phyloP scores from a whole-genome alignment of 208 protist species.

The Trypanosoma rangeli region DNA sequence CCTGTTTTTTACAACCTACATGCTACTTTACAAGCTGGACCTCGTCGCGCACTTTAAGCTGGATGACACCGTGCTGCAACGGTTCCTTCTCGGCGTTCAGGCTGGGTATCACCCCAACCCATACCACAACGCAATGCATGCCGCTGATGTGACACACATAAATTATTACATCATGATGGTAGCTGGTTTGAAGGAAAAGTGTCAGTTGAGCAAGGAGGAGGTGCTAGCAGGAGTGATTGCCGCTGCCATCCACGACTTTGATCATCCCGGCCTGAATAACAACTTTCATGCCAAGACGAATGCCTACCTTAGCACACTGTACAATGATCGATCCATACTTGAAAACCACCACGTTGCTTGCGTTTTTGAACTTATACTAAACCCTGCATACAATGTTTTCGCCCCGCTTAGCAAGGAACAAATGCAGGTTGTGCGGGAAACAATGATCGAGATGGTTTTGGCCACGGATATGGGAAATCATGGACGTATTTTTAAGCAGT shows the following conservation, averaged over 20 bases:
- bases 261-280: slow-evolving; percentile 97
- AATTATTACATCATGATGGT: slow-evolving; percentile 93
- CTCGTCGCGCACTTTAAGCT: slow-evolving; percentile 85
- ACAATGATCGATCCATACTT: slow-evolving; percentile 93
- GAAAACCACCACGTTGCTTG: slow-evolving; percentile 94
- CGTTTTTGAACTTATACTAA: slow-evolving; percentile 84
- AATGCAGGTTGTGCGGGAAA: slow-evolving; percentile 77
- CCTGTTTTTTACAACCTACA: slow-evolving; percentile 87
- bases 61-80: slow-evolving; percentile 73
- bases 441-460: slow-evolving; percentile 92
- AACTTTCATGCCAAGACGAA: slow-evolving; percentile 94
- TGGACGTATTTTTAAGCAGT: slow-evolving; percentile 84
- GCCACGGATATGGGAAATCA: slow-evolving; percentile 95
- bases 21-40: slow-evolving; percentile 87
- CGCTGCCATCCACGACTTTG: slow-evolving; percentile 95
- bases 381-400: slow-evolving; percentile 85
- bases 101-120: slow-evolving; percentile 89
- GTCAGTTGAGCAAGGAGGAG: slow-evolving; percentile 85
- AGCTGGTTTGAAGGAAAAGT: slow-evolving; percentile 67
- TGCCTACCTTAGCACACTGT: slow-evolving; percentile 89
- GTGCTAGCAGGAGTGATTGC: slow-evolving; percentile 88
- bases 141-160: slow-evolving; percentile 92
- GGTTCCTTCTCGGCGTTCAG: slow-evolving; percentile 86
- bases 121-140: slow-evolving; percentile 94
- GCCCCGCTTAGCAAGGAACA: slow-evolving; percentile 75